These are phyloP conservation scores for Pneumocystis jirovecii DNA, from an alignment of 1,139 yeast genomes.

Conservation along the genomic window DNA sequence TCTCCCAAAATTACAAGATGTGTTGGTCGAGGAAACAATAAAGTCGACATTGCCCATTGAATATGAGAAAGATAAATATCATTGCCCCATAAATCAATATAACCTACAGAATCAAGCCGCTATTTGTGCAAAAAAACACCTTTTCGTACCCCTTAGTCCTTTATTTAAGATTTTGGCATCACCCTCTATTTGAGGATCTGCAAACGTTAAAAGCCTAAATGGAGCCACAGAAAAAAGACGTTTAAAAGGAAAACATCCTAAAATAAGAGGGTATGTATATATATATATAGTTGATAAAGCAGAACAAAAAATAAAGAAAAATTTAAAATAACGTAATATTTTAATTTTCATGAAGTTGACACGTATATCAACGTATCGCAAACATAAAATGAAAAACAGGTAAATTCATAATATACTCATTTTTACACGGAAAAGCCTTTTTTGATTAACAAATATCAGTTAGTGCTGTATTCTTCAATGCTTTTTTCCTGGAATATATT, in stretches of 20 bases:
- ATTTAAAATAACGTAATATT: not conserved
- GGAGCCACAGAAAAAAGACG: no score
- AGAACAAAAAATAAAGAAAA: not conserved
- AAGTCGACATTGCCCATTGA: constrained; percentile 4
- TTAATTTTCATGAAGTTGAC: not conserved
- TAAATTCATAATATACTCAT: no score
- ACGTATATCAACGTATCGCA: no score
- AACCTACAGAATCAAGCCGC: not conserved
- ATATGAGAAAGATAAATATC: constrained; percentile 8
- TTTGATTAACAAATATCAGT: no score
- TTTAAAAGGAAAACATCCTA: not conserved
- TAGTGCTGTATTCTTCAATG: no score
- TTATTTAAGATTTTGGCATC: not conserved
- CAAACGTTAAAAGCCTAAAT: not conserved
- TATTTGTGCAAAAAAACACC: not conserved
- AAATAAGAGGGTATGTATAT: not conserved
- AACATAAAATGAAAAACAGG: no score
- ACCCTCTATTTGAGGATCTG: not conserved
- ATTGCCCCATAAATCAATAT: constrained; percentile 10
- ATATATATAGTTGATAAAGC: not conserved
- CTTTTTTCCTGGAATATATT: not conserved
- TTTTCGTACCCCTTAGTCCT: not conserved
- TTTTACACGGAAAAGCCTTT: not conserved
- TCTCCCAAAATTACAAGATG: constrained; percentile 81
- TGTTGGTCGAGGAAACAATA: constrained; percentile 34